Evolutionary conservation across 1,284 basidiomycete species (phyloP).

Genomic region (Anthracocystis setariae): DNA sequence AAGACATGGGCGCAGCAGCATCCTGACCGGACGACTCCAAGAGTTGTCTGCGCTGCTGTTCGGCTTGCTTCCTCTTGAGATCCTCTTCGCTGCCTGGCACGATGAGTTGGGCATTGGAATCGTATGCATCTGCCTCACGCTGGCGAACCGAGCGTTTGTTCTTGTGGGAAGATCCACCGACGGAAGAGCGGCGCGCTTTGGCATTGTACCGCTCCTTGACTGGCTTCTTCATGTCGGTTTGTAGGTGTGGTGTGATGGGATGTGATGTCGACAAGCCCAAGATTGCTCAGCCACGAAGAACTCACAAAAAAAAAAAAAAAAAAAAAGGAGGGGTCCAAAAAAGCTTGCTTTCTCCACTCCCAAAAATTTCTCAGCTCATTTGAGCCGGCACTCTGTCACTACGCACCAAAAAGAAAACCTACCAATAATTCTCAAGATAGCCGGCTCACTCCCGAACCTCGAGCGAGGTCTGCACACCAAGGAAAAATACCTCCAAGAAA

Average conservation of each 20-base stretch:
- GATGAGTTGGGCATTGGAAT: constrained; percentile 61
- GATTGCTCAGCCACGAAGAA: background rate
- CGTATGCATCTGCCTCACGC: constrained; percentile 39
- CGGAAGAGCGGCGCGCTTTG: constrained; percentile 61
- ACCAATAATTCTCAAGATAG: too few species aligned
- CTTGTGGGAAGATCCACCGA: constrained; percentile 65
- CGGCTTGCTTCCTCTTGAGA: constrained; percentile 29
- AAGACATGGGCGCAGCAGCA: constrained; percentile 53
- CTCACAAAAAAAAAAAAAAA: too few species aligned
- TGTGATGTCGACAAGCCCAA: constrained; percentile 6
- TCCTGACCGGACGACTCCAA: constrained; percentile 51
- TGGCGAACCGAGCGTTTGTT: constrained; percentile 52
- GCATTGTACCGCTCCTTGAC: constrained; percentile 64
- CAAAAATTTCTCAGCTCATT: too few species aligned
- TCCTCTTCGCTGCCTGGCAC: constrained; percentile 52
- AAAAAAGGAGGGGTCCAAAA: too few species aligned
- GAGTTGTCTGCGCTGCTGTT: constrained; percentile 46
- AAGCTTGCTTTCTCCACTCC: too few species aligned
- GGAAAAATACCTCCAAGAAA: too few species aligned
- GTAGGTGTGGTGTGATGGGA: constrained; percentile 1
- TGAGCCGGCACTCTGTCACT: too few species aligned
- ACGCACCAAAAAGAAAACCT: too few species aligned
- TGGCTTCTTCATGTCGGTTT: constrained; percentile 53
- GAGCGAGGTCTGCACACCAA: too few species aligned
- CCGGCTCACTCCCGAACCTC: too few species aligned